Base-by-base conservation (phyloP, 2,329 filamentous ascomycete species). In the Penicillium sp. region DNA sequence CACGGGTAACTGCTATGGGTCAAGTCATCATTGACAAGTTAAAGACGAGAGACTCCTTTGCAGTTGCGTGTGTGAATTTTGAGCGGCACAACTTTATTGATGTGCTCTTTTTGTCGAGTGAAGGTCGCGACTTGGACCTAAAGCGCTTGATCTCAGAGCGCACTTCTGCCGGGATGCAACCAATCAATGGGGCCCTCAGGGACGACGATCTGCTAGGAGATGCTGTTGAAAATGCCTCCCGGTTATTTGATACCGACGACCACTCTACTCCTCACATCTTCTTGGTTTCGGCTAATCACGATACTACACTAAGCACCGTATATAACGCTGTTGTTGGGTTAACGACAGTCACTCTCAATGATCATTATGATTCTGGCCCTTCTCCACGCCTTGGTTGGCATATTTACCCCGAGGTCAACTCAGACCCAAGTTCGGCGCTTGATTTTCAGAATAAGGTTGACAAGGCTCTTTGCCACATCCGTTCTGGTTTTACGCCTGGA, bases 371-470 rank as follows among this genome's bases (percentile, higher is more conserved):
- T 8, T 7, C 28, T 21, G 48, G 43, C 9, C 28, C 49, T 26
- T 47, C 30, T 12, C 47, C 55, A 43, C 55, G 48, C n/a, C 18
- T 21, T 11, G 48, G 55, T 14, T 57, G 55, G 55, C 55, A 52
- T 47, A 52, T 57, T 23, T 46, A 46, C 18, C 33, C 47, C 12
- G 48, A 42, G 26, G 23, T 52, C 47, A 24, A 26, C 38, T 8
- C 35, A 30, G 9, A 47, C 5, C 28, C 45, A 24, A 42, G 24
- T 43, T 47, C 43, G 1, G 38, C 48, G 30, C 24, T 52, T 12
- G 40, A 23, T 21, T 35, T 52, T 6, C 14, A 50, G n/a, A 12
- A 46, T n/a, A 52, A 50, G 30, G 42, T 43, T 20, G 42, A 57
- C 3, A 57, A 52, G 40, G 18, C 24, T 20, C 35, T 57, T 11